A percentile compares a stretch with the other conserved stretches of the same genome.
Evolutionary conservation across 495 filamentous ascomycete species (phyloP).

Genomic region (Copromyces sp.): DNA sequence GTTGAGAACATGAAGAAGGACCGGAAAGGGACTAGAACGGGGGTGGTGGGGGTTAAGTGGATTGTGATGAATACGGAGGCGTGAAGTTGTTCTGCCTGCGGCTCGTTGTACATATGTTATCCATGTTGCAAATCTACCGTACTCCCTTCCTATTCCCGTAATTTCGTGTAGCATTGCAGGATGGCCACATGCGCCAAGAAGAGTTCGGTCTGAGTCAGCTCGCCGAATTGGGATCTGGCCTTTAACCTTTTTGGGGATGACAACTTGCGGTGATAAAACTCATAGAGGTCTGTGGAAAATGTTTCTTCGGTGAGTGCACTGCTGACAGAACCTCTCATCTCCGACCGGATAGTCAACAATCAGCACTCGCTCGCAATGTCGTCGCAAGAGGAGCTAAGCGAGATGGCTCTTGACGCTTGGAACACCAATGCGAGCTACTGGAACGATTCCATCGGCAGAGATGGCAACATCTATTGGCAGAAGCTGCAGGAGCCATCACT

Average conservation of each 20-base stretch:
- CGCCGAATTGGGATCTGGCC: neutral
- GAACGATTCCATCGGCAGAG: conserved; percentile 25
- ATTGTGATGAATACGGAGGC: neutral
- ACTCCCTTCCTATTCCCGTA: neutral
- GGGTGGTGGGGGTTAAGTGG: neutral
- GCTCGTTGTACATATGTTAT: neutral
- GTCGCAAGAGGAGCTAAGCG: neutral
- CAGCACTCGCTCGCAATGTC: neutral
- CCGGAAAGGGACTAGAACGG: neutral
- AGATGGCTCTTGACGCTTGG: conserved; percentile 21
- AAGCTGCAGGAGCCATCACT: conserved; percentile 28
- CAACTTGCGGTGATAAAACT: neutral
- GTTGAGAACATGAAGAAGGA: neutral
- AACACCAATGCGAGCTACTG: conserved; percentile 26
- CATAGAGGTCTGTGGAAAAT: neutral
- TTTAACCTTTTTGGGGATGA: neutral
- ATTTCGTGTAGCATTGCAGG: neutral
- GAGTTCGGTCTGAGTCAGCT: neutral
- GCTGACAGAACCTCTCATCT: neutral
- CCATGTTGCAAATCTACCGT: neutral
- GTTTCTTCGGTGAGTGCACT: neutral
- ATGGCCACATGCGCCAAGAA: neutral
- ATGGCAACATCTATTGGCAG: conserved; percentile 32
- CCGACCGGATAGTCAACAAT: neutral
- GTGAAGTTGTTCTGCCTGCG: no score